A percentile compares a stretch with the other conserved stretches of the same genome.
Conservation (phyloP, 306 rosid species). For the Urtica urens region DNA sequence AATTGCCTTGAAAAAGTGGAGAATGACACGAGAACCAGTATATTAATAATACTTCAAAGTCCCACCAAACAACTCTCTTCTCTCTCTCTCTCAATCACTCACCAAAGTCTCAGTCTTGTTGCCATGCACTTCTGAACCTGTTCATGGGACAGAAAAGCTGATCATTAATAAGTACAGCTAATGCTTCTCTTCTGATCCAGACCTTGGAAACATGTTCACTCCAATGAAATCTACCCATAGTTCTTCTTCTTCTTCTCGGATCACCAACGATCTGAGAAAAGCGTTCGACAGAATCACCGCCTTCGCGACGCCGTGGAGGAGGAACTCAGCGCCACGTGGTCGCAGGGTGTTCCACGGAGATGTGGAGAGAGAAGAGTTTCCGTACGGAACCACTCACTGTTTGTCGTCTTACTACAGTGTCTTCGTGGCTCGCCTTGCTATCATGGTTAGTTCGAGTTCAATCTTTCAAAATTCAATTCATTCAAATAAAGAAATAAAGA, state of each 20-base stretch:
- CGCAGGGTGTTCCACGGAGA: constrained; percentile 67
- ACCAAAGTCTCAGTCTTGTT: not conserved
- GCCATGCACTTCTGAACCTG: constrained; percentile 8
- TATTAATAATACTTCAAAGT: constrained; percentile 19
- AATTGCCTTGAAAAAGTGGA: constrained; percentile 38
- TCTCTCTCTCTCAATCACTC: constrained; percentile 20
- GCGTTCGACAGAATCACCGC: constrained; percentile 40
- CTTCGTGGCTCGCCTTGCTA: constrained; percentile 88
- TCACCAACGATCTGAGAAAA: constrained; percentile 27
- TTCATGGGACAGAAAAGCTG: constrained; percentile 22
- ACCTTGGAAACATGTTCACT: not conserved
- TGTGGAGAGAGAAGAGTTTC: constrained; percentile 83
- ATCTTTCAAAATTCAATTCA: no score
- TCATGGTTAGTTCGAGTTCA: constrained; percentile 53
- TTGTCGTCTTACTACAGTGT: constrained; percentile 95
- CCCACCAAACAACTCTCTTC: constrained; percentile 21
- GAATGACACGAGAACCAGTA: constrained; percentile 39
- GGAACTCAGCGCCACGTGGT: constrained; percentile 28
- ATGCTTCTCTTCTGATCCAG: constrained; percentile 9
- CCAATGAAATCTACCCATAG: constrained; percentile 38
- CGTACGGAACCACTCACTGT: constrained; percentile 49
- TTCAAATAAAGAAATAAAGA: not conserved
- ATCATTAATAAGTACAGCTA: constrained; percentile 12
- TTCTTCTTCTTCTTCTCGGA: no score
- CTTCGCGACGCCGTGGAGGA: constrained; percentile 34